phyloP scores from a whole-genome alignment of 208 protist genomes.

The Lotmaria passim region DNA sequence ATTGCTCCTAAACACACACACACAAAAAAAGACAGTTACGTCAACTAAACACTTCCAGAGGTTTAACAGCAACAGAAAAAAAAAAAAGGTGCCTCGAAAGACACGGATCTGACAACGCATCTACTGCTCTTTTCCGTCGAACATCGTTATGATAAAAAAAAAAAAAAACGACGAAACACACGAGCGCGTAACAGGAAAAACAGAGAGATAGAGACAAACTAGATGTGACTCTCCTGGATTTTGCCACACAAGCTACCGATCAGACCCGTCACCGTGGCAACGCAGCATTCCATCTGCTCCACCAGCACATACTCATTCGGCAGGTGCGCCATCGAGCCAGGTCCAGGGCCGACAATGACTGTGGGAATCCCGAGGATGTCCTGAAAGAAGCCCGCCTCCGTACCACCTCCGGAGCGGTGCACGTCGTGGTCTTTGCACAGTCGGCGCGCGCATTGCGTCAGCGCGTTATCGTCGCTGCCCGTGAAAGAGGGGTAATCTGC shows the following conservation, averaged over 20 bases:
- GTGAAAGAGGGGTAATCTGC: slow-evolving; percentile 24
- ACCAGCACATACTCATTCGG: slow-evolving; percentile 41
- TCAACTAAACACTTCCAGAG: no score
- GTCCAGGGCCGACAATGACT: slow-evolving; percentile 39
- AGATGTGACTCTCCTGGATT: background rate
- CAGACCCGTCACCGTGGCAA: slow-evolving; percentile 10
- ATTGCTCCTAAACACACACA: no score
- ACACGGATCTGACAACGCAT: no score
- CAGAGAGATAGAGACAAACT: background rate
- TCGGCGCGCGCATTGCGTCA: slow-evolving; percentile 31
- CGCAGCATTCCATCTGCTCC: slow-evolving; percentile 20
- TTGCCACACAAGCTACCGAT: background rate
- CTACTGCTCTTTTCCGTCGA: no score
- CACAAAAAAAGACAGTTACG: no score
- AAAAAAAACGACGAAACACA: no score
- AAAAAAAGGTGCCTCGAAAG: no score
- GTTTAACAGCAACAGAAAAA: no score
- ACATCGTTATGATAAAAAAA: no score
- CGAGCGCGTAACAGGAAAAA: no score
- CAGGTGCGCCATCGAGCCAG: slow-evolving; percentile 35
- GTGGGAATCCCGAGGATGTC: slow-evolving; percentile 39
- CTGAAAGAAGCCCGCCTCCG: slow-evolving; percentile 56
- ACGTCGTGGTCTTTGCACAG: background rate
- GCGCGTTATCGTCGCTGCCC: slow-evolving; percentile 32
- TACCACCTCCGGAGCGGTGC: slow-evolving; percentile 34